Percentiles rank a stretch among this genome's conserved stretches.
These are phyloP conservation scores for Suillus subaureus DNA, from an alignment of 768 basidiomycete species.

Conservation along the genomic window DNA sequence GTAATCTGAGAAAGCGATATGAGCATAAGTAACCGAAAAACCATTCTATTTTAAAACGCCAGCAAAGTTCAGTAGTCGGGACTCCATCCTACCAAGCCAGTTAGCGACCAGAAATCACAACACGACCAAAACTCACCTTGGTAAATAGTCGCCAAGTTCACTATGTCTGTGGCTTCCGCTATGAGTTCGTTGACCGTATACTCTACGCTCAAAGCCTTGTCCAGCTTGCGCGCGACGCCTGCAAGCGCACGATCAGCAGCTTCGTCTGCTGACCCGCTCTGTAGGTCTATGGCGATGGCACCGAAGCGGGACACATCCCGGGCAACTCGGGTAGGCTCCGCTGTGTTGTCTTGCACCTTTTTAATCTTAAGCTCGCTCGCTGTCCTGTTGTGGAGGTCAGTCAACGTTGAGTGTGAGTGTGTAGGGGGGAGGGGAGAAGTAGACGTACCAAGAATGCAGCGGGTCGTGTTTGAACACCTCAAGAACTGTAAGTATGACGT, in stretches of 20 bases:
- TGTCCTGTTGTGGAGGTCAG: conserved; percentile 51
- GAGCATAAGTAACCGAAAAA: background rate
- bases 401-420: background rate
- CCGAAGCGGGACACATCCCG: conserved; percentile 39
- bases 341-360: conserved; percentile 53
- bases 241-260: conserved; percentile 88
- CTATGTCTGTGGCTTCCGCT: conserved; percentile 78
- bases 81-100: conserved; percentile 40
- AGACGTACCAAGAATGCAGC: conserved; percentile 81
- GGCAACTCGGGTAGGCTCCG: conserved; percentile 23
- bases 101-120: conserved; percentile 7
- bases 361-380: conserved; percentile 76
- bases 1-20: background rate
- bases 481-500: conserved; percentile 90
- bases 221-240: conserved; percentile 80
- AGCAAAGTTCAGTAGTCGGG: conserved; percentile 36
- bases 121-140: conserved; percentile 47
- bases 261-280: conserved; percentile 72
- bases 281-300: conserved; percentile 59
- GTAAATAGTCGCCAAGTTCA: conserved; percentile 80
- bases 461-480: conserved; percentile 98
- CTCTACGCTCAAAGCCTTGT: conserved; percentile 84
- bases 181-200: conserved; percentile 94
- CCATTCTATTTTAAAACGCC: background rate
- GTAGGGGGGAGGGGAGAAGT: background rate